phyloP scores from a whole-genome alignment of 2,329 filamentous ascomycete genomes.

The Trichophyton schoenleinii region DNA sequence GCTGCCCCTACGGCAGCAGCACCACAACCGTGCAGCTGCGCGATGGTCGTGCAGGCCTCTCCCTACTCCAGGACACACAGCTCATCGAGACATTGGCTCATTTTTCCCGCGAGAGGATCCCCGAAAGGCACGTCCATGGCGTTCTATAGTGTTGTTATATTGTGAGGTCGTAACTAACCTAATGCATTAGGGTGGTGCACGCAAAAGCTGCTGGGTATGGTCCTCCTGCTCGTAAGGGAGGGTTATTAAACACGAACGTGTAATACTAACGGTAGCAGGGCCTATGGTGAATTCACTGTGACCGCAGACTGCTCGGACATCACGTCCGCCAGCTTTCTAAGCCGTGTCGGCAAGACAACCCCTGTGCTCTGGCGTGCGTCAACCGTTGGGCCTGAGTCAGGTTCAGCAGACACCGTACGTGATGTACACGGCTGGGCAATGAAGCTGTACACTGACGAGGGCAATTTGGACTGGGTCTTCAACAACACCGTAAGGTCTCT shows the following conservation, averaged over 20 bases:
- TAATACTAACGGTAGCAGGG: constrained; percentile 27
- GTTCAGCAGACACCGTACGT: constrained; percentile 56
- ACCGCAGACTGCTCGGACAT: constrained; percentile 56
- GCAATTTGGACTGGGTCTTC: constrained; percentile 41
- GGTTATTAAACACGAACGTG: too few relatives aligned
- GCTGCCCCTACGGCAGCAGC: constrained; percentile 18
- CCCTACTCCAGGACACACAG: constrained; percentile 45
- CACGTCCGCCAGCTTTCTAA: constrained; percentile 54
- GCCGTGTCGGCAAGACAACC: constrained; percentile 46
- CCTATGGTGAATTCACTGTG: constrained; percentile 57
- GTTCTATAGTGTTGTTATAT: background rate
- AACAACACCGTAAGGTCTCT: constrained; percentile 15
- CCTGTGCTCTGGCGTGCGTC: constrained; percentile 60
- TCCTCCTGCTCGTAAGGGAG: background rate
- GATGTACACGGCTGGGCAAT: constrained; percentile 63
- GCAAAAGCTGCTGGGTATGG: constrained; percentile 42
- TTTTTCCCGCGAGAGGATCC: constrained; percentile 50
- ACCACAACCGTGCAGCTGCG: constrained; percentile 17
- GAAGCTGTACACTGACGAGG: constrained; percentile 59
- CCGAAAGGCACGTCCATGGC: constrained; percentile 34
- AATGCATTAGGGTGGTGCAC: constrained; percentile 41
- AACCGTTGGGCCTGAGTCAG: constrained; percentile 57
- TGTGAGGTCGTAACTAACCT: background rate
- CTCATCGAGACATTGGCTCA: constrained; percentile 50
- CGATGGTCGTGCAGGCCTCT: constrained; percentile 26